A percentile compares a stretch with the other conserved stretches of the same genome.
phyloP scores from a whole-genome alignment of 345 rosid species.

The Barbarea vulgaris region DNA sequence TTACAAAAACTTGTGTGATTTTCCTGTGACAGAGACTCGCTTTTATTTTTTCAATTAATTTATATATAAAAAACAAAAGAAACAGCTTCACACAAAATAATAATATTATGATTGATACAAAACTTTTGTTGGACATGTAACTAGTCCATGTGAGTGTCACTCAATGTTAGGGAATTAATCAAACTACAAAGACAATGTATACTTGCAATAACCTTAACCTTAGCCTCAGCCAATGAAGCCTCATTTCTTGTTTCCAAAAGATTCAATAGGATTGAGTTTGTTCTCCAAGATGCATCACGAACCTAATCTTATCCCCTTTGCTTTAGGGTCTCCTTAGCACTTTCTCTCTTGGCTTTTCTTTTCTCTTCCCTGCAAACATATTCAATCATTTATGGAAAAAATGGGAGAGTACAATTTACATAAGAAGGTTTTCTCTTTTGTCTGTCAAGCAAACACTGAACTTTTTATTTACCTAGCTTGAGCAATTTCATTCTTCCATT shows the following conservation, averaged over 20 bases:
- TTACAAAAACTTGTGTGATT: not conserved
- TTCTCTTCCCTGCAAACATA: constrained; percentile 73
- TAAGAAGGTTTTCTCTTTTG: not conserved
- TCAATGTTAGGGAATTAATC: not conserved
- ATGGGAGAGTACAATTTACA: not conserved
- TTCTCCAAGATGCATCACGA: constrained; percentile 24
- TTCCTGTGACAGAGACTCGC: not conserved
- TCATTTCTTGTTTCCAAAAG: not conserved
- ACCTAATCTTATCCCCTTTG: constrained; percentile 13
- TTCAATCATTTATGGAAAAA: constrained; percentile 6
- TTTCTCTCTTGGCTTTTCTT: constrained; percentile 53
- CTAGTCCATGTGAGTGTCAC: constrained; percentile 13
- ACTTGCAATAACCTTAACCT: not conserved
- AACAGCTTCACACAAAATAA: not conserved
- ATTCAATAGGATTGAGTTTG: not conserved
- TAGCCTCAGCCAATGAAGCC: constrained; percentile 1
- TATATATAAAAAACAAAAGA: not conserved
- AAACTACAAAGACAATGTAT: constrained; percentile 7
- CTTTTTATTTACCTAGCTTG: constrained; percentile 54
- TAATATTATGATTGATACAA: constrained; percentile 21
- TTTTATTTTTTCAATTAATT: not conserved
- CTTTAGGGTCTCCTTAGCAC: constrained; percentile 9
- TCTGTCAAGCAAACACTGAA: not conserved
- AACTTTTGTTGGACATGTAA: constrained; percentile 20
- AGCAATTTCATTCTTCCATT: constrained; percentile 57